Percentiles rank a stretch among this genome's conserved stretches.
Conservation (phyloP, 2,329 filamentous ascomycete species). For the Graphiopsis chlorocephala region DNA sequence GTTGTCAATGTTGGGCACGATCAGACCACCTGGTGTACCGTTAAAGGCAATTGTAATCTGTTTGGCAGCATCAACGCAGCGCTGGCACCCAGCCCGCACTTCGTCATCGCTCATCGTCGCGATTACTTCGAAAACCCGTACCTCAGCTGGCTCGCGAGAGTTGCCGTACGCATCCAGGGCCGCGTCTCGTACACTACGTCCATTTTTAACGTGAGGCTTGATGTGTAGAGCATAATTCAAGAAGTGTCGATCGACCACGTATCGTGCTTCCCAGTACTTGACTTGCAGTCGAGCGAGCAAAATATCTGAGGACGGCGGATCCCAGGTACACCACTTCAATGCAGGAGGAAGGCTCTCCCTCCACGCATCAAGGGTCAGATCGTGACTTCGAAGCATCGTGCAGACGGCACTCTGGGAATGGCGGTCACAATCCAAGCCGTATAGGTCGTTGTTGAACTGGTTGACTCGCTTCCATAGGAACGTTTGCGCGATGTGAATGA, state of each 20-base stretch:
- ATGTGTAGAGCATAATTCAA: slow-evolving; percentile 59
- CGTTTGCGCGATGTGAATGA: slow-evolving; percentile 61
- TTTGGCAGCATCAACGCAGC: slow-evolving; percentile 70
- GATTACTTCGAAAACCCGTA: slow-evolving; percentile 37
- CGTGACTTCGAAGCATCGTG: slow-evolving; percentile 34
- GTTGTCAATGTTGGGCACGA: slow-evolving; percentile 94
- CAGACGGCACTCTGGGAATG: slow-evolving; percentile 23
- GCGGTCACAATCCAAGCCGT: slow-evolving; percentile 38
- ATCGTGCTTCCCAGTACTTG: slow-evolving; percentile 90
- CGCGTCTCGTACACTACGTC: slow-evolving; percentile 22
- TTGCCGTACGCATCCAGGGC: slow-evolving; percentile 32
- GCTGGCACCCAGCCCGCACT: slow-evolving; percentile 32
- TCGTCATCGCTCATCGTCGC: slow-evolving; percentile 25
- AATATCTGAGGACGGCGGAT: slow-evolving; percentile 71
- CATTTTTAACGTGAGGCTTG: slow-evolving; percentile 32
- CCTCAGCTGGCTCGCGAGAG: slow-evolving; percentile 32
- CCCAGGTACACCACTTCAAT: slow-evolving; percentile 64
- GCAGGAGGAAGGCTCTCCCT: slow-evolving; percentile 46
- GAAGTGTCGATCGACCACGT: slow-evolving; percentile 84
- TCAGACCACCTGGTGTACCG: slow-evolving; percentile 63
- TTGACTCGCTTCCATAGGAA: slow-evolving; percentile 58
- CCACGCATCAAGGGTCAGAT: slow-evolving; percentile 50
- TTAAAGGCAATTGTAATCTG: slow-evolving; percentile 83
- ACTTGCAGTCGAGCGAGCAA: slow-evolving; percentile 82
- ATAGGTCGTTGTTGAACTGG: slow-evolving; percentile 54